Evolutionary conservation across 2,329 filamentous ascomycete genomes (phyloP).

Genomic region (Ploettnerulaceae sp.): DNA sequence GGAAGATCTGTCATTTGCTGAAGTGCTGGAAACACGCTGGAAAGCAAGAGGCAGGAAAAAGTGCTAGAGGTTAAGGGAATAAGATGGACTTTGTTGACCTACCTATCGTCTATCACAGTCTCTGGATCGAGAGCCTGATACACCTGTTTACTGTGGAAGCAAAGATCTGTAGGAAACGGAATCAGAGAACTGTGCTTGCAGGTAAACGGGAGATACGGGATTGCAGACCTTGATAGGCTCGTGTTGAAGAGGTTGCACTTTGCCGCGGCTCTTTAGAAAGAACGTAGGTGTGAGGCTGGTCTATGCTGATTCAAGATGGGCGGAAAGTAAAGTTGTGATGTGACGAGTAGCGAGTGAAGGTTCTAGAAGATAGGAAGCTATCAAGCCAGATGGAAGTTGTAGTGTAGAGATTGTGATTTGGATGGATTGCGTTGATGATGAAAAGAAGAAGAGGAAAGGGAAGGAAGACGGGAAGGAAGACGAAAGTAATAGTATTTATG

Average conservation of each 20-base stretch:
- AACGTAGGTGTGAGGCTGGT: constrained; percentile 7
- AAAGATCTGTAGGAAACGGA: constrained; percentile 16
- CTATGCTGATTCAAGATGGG: constrained; percentile 6
- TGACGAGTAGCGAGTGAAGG: constrained; percentile 31
- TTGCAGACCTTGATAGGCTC: constrained; percentile 21
- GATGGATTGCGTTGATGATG: constrained; percentile 25
- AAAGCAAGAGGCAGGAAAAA: neutral
- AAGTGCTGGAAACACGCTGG: constrained; percentile 3
- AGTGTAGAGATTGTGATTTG: constrained; percentile 30
- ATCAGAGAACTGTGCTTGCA: constrained; percentile 14
- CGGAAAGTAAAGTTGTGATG: constrained; percentile 20
- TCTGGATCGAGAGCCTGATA: constrained; percentile 18
- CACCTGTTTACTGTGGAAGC: constrained; percentile 17
- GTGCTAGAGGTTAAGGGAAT: neutral
- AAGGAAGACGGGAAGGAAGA: constrained; percentile 3
- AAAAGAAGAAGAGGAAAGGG: constrained; percentile 5
- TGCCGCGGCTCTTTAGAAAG: constrained; percentile 8
- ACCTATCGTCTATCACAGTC: constrained; percentile 29
- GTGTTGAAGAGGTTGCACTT: constrained; percentile 2
- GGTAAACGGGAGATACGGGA: neutral
- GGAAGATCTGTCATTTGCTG: neutral
- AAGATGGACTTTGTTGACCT: no score
- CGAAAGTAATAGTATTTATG: constrained; percentile 1
- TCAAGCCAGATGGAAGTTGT: constrained; percentile 33
- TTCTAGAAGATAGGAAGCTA: constrained; percentile 36